phyloP scores from a whole-genome alignment of 2,329 filamentous ascomycete genomes.

The Arachnomyces sp. region DNA sequence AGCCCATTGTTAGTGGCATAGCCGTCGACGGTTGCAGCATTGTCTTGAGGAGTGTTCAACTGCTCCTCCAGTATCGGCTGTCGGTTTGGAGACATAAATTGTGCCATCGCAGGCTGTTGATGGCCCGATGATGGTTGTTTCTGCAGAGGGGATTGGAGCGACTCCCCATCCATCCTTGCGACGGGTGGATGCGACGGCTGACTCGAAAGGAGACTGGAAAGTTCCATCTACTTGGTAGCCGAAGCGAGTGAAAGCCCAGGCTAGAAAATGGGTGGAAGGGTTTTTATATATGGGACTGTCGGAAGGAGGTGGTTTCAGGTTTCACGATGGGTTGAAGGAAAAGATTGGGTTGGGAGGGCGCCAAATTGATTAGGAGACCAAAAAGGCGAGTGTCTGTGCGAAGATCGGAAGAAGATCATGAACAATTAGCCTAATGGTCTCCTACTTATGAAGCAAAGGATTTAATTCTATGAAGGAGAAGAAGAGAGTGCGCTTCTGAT shows the following conservation, averaged over 20 bases:
- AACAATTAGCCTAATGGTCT: too few species aligned
- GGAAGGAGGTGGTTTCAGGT: conserved; percentile 11
- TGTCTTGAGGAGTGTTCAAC: conserved; percentile 27
- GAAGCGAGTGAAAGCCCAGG: background rate
- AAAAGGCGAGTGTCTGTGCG: conserved; percentile 18
- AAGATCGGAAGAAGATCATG: too few species aligned
- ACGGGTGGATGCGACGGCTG: conserved; percentile 6
- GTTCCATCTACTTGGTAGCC: conserved; percentile 14
- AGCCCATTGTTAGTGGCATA: conserved; percentile 18
- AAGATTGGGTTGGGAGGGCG: conserved; percentile 5
- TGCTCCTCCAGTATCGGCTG: conserved; percentile 28
- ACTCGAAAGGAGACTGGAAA: conserved; percentile 10
- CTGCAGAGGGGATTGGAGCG: conserved; percentile 4
- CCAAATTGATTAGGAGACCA: conserved; percentile 14
- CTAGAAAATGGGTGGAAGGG: conserved; percentile 3
- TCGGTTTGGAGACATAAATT: conserved; percentile 23
- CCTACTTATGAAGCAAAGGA: too few species aligned
- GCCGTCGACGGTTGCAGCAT: conserved; percentile 20
- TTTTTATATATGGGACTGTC: conserved; percentile 6
- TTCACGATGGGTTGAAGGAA: conserved; percentile 10
- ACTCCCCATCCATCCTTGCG: background rate
- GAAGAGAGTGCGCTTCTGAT: too few species aligned
- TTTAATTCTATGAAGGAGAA: too few species aligned
- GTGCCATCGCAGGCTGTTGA: conserved; percentile 20
- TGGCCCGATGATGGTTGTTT: conserved; percentile 25